Base-by-base conservation (phyloP, 108 stramenopile species). In the Stephanodiscus triporus region DNA sequence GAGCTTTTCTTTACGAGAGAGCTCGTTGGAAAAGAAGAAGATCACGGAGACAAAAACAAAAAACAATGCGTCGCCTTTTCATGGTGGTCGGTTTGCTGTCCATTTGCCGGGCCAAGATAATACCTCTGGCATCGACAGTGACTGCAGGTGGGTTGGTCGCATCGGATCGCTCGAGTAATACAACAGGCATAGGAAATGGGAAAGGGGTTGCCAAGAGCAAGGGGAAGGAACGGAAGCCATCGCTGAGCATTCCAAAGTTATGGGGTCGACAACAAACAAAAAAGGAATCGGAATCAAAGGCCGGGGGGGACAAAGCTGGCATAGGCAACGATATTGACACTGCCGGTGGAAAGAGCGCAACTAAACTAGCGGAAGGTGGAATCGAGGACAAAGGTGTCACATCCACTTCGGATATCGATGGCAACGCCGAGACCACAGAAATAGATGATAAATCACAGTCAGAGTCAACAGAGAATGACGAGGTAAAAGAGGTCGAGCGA, bases 171-270 rank as follows among this genome's bases (percentile, higher is more conserved):
- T 36, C 59, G 19, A 60, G 16, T 17, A 37, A 38, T 20, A 37
- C 4, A 17, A 20, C 37, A 10, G 2, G 16, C 16, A n/a, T 20
- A 17, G 36, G 37, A 27, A n/a, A 20, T 60, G 36, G 16, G 37
- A n/a, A 60, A 38, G 59, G 3, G 17, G 20, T 38, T 60, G 19
- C 16, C 26, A 60, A 10, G 36, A 36, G 30, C 59, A 60, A 37
- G 14, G 34, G 7, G 36, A 60, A 38, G 34, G 59, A 30, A 38
- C 0, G 14, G 20, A 60, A 60, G 34, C 38, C 36, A n/a, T 20
- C 20, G 36, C 38, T 60, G 59, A 36, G 59, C 7, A 36, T 60
- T 60, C 59, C 59, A 37, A 36, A 37, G 17, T 37, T 37, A 37
- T 60, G 59, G 59, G 59, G 59, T 17, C 26, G 26, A 14, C 59